phyloP scores from a whole-genome alignment of 2,329 filamentous ascomycete species.

The Hansfordia pulvinata region DNA sequence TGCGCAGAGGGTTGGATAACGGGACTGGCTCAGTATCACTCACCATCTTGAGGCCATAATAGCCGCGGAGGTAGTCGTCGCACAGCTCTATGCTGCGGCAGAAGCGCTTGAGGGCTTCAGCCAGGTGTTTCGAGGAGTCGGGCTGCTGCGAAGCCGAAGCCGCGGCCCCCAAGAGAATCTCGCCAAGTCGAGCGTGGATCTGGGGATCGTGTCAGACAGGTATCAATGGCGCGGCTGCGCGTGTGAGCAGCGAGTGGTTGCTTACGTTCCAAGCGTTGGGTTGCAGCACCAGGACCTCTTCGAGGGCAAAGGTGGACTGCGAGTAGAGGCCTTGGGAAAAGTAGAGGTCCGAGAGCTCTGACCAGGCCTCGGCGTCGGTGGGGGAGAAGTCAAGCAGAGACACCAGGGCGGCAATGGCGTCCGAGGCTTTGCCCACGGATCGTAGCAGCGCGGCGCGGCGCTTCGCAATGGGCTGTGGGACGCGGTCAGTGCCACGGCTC shows the following conservation, averaged over 20 bases:
- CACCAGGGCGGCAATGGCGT: conserved; percentile 63
- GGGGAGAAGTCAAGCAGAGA: conserved; percentile 71
- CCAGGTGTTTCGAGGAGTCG: conserved; percentile 38
- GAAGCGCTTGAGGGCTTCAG: conserved; percentile 71
- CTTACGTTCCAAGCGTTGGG: conserved; percentile 94
- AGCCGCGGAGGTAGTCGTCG: conserved; percentile 81
- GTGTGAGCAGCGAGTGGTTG: conserved; percentile 5
- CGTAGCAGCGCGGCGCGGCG: conserved; percentile 68
- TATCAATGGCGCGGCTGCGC: conserved; percentile 1
- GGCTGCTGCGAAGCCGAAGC: conserved; percentile 21
- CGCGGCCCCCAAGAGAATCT: conserved; percentile 62
- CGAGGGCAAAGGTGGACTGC: conserved; percentile 77
- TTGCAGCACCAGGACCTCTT: conserved; percentile 75
- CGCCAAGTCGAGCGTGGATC: conserved; percentile 79
- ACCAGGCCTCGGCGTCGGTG: conserved; percentile 87
- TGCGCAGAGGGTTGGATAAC: too few relatives aligned
- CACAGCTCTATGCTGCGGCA: conserved; percentile 87
- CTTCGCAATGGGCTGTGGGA: conserved; percentile 63
- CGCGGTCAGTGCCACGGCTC: conserved; percentile 2
- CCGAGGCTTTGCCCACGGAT: conserved; percentile 53
- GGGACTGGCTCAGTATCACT: too few relatives aligned
- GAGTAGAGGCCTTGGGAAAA: conserved; percentile 62
- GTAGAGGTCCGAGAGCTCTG: conserved; percentile 82
- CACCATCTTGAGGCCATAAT: conserved; percentile 80
- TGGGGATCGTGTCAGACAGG: conserved; percentile 24